phyloP scores from a whole-genome alignment of 2,329 filamentous ascomycete species.

The Ustulina deusta region DNA sequence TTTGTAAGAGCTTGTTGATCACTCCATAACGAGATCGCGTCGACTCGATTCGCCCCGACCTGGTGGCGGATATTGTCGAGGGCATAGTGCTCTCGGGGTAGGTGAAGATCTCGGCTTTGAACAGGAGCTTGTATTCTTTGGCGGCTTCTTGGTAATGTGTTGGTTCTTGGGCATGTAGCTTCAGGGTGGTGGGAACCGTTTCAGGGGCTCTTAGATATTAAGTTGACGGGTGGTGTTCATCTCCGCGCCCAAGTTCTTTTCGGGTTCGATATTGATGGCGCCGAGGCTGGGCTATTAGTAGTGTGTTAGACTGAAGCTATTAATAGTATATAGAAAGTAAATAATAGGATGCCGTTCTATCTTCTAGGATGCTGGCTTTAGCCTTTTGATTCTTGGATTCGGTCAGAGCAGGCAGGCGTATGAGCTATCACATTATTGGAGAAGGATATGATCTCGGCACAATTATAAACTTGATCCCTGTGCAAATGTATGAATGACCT shows the following conservation, averaged over 20 bases:
- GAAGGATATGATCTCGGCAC: no score
- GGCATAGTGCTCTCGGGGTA: slow-evolving; percentile 84
- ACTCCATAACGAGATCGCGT: slow-evolving; percentile 52
- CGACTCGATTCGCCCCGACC: slow-evolving; percentile 50
- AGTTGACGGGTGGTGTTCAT: slow-evolving; percentile 95
- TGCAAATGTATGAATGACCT: no score
- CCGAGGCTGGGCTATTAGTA: no score
- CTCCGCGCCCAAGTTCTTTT: slow-evolving; percentile 90
- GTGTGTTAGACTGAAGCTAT: no score
- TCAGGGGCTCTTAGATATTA: slow-evolving; percentile 92
- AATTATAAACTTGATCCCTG: no score
- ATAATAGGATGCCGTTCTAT: slow-evolving; percentile 35
- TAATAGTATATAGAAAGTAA: no score
- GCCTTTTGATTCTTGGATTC: no score
- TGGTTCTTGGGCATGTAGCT: slow-evolving; percentile 89
- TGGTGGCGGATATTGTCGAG: slow-evolving; percentile 78
- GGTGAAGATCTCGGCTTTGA: slow-evolving; percentile 92
- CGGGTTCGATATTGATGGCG: slow-evolving; percentile 94
- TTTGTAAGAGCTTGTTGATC: slow-evolving; percentile 53
- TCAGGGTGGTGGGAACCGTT: slow-evolving; percentile 93
- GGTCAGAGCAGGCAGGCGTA: no score
- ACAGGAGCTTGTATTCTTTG: slow-evolving; percentile 84
- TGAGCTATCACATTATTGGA: no score
- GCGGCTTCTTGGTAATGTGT: slow-evolving; percentile 79
- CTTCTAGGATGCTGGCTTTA: no score